Evolutionary conservation across 2,329 filamentous ascomycete species (phyloP).

Genomic region (Monosporascus sp.): DNA sequence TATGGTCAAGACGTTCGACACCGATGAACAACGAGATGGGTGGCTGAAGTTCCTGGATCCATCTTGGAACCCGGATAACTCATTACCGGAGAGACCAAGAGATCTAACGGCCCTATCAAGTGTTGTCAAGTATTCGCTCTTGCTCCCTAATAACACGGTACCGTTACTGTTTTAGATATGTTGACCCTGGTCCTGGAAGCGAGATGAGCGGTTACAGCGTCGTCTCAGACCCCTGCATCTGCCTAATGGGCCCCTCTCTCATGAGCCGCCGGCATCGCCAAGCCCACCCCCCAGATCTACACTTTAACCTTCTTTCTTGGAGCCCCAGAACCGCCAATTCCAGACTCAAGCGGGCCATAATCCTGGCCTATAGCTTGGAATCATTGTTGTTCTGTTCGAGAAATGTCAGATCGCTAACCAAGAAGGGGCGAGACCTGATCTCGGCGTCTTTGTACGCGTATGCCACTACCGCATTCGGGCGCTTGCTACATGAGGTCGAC

Average conservation of each 20-base stretch:
- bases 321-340: conserved; percentile 9
- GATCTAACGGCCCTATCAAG: too few relatives aligned
- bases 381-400: background rate
- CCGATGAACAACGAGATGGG: too few relatives aligned
- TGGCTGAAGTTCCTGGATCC: too few relatives aligned
- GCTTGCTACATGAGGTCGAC: too few relatives aligned
- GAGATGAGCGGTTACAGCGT: background rate
- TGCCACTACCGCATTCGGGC: too few relatives aligned
- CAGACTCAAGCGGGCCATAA: conserved; percentile 3
- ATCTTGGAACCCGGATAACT: background rate
- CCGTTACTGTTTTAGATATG: too few relatives aligned
- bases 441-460: background rate
- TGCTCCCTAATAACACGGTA: too few relatives aligned
- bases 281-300: conserved; percentile 8
- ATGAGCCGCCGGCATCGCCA: background rate
- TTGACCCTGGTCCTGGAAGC: too few relatives aligned
- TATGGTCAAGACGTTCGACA: background rate
- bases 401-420: background rate
- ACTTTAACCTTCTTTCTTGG: conserved; percentile 17
- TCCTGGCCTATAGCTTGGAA: background rate
- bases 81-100: background rate
- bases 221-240: conserved; percentile 3
- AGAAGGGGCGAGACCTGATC: background rate
- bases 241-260: background rate
- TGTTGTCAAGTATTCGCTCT: too few relatives aligned